Percentiles rank a stretch among this genome's conserved stretches.
These are phyloP conservation scores for Plenodomus tracheiphilus DNA, from an alignment of 2,329 filamentous ascomycete genomes.

Conservation along the genomic window DNA sequence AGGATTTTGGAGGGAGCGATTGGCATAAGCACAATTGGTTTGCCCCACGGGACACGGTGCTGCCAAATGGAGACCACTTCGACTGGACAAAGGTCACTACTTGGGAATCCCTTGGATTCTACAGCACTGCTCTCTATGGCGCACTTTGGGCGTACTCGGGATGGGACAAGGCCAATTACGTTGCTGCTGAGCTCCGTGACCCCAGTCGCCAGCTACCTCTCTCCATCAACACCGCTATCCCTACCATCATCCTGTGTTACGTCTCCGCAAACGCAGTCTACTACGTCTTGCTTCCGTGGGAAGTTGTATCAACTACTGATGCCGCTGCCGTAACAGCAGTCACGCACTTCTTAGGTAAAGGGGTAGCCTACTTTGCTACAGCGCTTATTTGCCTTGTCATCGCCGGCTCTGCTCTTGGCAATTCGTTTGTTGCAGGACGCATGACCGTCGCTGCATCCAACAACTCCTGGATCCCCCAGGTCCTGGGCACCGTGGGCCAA, in stretches of 20 bases:
- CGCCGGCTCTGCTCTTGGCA: slow-evolving; percentile 63
- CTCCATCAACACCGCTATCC: slow-evolving; percentile 65
- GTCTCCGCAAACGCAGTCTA: slow-evolving; percentile 64
- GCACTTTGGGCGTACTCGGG: slow-evolving; percentile 42
- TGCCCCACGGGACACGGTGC: slow-evolving; percentile 27
- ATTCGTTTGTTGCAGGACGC: slow-evolving; percentile 65
- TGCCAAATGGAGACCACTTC: slow-evolving; percentile 35
- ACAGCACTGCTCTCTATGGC: slow-evolving; percentile 59
- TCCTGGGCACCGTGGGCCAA: slow-evolving; percentile 34
- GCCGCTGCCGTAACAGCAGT: slow-evolving; percentile 60
- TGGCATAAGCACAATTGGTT: slow-evolving; percentile 43
- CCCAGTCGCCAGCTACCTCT: slow-evolving; percentile 55
- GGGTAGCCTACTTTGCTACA: slow-evolving; percentile 56
- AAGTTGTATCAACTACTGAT: slow-evolving; percentile 61
- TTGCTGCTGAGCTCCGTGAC: slow-evolving; percentile 41
- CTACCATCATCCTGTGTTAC: slow-evolving; percentile 64
- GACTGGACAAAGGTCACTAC: slow-evolving; percentile 47
- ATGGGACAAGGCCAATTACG: slow-evolving; percentile 47
- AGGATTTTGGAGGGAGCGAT: slow-evolving; percentile 38
- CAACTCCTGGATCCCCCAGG: slow-evolving; percentile 36
- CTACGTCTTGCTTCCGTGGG: slow-evolving; percentile 65
- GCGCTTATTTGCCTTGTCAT: slow-evolving; percentile 64
- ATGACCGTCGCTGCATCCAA: slow-evolving; percentile 63
- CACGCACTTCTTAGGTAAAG: slow-evolving; percentile 57
- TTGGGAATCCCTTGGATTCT: slow-evolving; percentile 65